Evolutionary conservation across 2,329 filamentous ascomycete genomes (phyloP).

Genomic region (Neospermospora avenae): DNA sequence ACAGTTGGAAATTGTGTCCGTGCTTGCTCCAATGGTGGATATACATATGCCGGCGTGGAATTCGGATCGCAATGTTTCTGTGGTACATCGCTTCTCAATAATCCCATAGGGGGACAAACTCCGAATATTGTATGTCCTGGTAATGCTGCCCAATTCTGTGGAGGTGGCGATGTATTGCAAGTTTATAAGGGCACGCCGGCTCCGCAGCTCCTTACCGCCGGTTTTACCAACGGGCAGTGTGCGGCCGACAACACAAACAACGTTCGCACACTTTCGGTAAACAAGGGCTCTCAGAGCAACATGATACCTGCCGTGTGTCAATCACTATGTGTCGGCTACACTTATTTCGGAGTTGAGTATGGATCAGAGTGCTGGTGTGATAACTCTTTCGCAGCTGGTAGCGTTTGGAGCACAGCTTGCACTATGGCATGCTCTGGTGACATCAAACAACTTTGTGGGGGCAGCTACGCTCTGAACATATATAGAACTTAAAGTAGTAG

Average conservation of each 20-base stretch:
- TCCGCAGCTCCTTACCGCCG: background rate
- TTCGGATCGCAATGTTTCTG: background rate
- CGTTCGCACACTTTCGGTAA: background rate
- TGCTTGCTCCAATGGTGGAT: background rate
- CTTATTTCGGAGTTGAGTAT: background rate
- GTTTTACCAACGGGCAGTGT: background rate
- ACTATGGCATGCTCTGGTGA: background rate
- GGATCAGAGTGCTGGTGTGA: slow-evolving; percentile 1
- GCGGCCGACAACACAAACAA: slow-evolving; percentile 1
- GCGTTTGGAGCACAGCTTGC: background rate
- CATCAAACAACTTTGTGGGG: background rate
- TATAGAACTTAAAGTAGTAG: background rate
- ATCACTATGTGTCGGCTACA: background rate
- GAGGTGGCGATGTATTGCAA: background rate
- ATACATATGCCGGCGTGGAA: background rate
- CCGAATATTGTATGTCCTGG: background rate
- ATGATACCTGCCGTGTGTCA: background rate
- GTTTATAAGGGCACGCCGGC: background rate
- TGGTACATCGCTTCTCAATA: background rate
- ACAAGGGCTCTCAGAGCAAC: background rate
- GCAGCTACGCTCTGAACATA: background rate
- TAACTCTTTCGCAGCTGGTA: background rate
- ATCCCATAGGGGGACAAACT: background rate
- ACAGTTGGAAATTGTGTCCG: background rate
- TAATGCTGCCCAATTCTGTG: background rate